A percentile compares a stretch with the other conserved stretches of the same genome.
These are phyloP conservation scores for Sutorius eximius DNA, from an alignment of 1,284 basidiomycete genomes.

Conservation along the genomic window DNA sequence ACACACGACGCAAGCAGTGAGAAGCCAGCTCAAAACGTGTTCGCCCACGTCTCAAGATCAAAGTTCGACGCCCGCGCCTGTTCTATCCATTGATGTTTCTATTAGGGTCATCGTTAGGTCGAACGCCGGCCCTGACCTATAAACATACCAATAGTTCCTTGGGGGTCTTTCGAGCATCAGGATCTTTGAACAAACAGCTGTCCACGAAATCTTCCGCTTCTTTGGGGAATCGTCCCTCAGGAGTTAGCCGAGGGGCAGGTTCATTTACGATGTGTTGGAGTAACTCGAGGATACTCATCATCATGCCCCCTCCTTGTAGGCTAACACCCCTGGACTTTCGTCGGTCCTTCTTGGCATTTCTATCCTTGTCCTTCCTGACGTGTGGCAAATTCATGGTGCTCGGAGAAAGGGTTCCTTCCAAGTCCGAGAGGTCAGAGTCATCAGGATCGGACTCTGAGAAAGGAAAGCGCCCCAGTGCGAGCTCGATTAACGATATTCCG, in stretches of 20 bases:
- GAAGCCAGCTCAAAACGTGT: slow-evolving; percentile 47
- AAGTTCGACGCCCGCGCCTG: slow-evolving; percentile 48
- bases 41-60: slow-evolving; percentile 66
- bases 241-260: slow-evolving; percentile 80
- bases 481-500: slow-evolving; percentile 92
- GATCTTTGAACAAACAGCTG: slow-evolving; percentile 83
- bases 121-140: background rate
- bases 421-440: slow-evolving; percentile 67
- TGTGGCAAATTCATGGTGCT: slow-evolving; percentile 40
- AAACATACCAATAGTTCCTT: slow-evolving; percentile 75
- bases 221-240: slow-evolving; percentile 66
- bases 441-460: slow-evolving; percentile 73
- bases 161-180: slow-evolving; percentile 72
- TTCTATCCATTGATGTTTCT: slow-evolving; percentile 64
- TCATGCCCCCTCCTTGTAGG: slow-evolving; percentile 87
- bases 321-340: slow-evolving; percentile 82
- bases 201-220: slow-evolving; percentile 81
- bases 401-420: slow-evolving; percentile 68
- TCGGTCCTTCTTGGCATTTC: slow-evolving; percentile 47
- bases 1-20: slow-evolving; percentile 14
- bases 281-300: slow-evolving; percentile 96
- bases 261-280: slow-evolving; percentile 98
- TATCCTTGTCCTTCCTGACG: slow-evolving; percentile 38
- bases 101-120: slow-evolving; percentile 7
- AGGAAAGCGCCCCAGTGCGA: slow-evolving; percentile 91